These are phyloP conservation scores for Euphorbia pulcherrima DNA, from an alignment of 345 rosid genomes.

Conservation along the genomic window DNA sequence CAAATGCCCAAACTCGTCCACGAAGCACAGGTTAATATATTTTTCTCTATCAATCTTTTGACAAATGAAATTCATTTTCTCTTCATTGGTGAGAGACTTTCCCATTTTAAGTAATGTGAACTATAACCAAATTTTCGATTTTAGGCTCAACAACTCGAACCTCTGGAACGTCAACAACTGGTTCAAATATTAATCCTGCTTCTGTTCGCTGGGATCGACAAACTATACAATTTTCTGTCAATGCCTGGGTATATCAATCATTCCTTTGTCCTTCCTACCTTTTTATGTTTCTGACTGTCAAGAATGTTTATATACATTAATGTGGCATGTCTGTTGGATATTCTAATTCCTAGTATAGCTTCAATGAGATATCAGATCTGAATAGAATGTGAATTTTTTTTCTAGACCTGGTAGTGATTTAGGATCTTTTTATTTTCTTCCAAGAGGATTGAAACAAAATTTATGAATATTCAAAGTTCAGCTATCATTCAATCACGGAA, in stretches of 20 bases:
- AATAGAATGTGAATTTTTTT: not conserved
- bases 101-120: slow-evolving; percentile 12
- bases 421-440: not conserved
- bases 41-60: not conserved
- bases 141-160: slow-evolving; percentile 66
- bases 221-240: slow-evolving; percentile 91
- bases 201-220: slow-evolving; percentile 82
- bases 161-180: slow-evolving; percentile 55
- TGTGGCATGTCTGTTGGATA: not conserved
- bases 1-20: slow-evolving; percentile 47
- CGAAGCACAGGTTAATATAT: slow-evolving; percentile 48
- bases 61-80: not conserved
- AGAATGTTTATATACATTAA: not conserved
- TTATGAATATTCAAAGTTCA: not conserved
- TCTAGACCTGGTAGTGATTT: not conserved
- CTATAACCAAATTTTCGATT: slow-evolving; percentile 15
- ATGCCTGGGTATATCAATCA: slow-evolving; percentile 74
- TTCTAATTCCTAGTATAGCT: not conserved
- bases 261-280: not conserved
- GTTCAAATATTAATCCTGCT: slow-evolving; percentile 40
- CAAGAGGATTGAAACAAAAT: not conserved
- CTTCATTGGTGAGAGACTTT: not conserved
- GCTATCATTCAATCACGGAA: not conserved
- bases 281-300: not conserved
- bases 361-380: not conserved